These are phyloP conservation scores for Rhododendron mucronatum DNA, from an alignment of 148 eudicot species.

Conservation along the genomic window DNA sequence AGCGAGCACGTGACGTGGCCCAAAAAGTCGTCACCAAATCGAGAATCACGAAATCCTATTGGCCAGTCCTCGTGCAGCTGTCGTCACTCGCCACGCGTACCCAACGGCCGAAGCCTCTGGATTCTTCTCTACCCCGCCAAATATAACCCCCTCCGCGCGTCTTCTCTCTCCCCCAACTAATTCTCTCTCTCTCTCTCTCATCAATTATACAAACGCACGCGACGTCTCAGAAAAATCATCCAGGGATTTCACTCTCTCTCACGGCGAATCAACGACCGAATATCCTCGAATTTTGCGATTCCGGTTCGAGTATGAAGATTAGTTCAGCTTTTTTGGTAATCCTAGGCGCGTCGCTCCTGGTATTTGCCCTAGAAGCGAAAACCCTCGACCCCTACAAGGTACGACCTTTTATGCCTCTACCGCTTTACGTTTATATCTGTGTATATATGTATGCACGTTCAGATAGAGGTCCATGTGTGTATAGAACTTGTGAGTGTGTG, in stretches of 20 bases:
- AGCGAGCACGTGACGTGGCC: not conserved
- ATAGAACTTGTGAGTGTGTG: not conserved
- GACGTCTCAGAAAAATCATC: not conserved
- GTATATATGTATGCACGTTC: not conserved
- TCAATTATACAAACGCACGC: not conserved
- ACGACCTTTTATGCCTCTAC: not conserved
- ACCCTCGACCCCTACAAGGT: slow-evolving; percentile 23
- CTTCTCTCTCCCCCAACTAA: not conserved
- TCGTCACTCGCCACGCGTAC: slow-evolving; percentile 37
- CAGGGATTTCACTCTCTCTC: not conserved
- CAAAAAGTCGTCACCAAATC: not conserved
- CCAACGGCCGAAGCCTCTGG: slow-evolving; percentile 31
- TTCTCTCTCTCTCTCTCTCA: too few relatives aligned
- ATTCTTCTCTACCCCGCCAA: slow-evolving; percentile 21
- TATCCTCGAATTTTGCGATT: not conserved
- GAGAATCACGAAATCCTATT: slow-evolving; percentile 39
- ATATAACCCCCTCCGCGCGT: slow-evolving; percentile 10
- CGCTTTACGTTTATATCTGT: not conserved
- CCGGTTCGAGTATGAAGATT: slow-evolving; percentile 29
- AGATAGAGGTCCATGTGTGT: not conserved
- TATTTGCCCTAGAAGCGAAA: slow-evolving; percentile 25
- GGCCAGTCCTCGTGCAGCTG: slow-evolving; percentile 50
- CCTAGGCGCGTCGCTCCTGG: slow-evolving; percentile 20
- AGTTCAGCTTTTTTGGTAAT: slow-evolving; percentile 19
- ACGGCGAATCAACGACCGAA: too few relatives aligned